Conservation (phyloP, 1,284 basidiomycete species). For the Malassezia restricta region DNA sequence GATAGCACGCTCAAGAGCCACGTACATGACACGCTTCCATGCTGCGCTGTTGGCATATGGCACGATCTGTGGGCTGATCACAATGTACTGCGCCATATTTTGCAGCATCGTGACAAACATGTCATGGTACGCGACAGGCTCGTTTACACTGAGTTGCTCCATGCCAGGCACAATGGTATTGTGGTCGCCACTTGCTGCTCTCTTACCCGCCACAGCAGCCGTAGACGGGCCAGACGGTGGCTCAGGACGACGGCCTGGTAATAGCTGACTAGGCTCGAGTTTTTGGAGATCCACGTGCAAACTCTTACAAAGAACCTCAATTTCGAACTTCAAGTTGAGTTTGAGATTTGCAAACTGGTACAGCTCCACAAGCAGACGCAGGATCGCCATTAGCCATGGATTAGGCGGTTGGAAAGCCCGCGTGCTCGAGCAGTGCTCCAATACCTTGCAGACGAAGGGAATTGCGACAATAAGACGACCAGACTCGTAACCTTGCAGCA, state of each 20-base stretch:
- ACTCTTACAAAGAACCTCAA: slow-evolving; percentile 88
- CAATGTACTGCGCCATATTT: slow-evolving; percentile 60
- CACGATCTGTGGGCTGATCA: slow-evolving; percentile 57
- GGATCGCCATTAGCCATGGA: slow-evolving; percentile 93
- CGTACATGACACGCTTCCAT: slow-evolving; percentile 81
- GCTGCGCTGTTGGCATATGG: slow-evolving; percentile 63
- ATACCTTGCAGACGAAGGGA: slow-evolving; percentile 93
- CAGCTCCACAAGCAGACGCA: slow-evolving; percentile 80
- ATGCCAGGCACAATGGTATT: slow-evolving; percentile 21
- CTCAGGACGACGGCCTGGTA: slow-evolving; percentile 53
- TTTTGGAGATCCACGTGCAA: slow-evolving; percentile 76
- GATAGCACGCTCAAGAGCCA: slow-evolving; percentile 86
- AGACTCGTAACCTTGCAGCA: slow-evolving; percentile 87
- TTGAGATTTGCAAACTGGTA: slow-evolving; percentile 95
- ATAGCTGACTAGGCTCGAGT: slow-evolving; percentile 69
- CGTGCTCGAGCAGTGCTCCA: slow-evolving; percentile 78
- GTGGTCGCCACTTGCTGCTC: slow-evolving; percentile 18
- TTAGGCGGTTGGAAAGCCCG: slow-evolving; percentile 90
- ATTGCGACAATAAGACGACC: slow-evolving; percentile 86
- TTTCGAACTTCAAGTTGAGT: slow-evolving; percentile 95
- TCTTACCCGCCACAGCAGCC: slow-evolving; percentile 21
- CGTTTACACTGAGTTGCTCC: slow-evolving; percentile 30
- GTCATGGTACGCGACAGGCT: slow-evolving; percentile 44
- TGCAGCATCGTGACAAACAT: slow-evolving; percentile 60
- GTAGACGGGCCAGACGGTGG: slow-evolving; percentile 45